Evolutionary conservation across 2,329 filamentous ascomycete species (phyloP).

Genomic region (Clonostachys chloroleuca): DNA sequence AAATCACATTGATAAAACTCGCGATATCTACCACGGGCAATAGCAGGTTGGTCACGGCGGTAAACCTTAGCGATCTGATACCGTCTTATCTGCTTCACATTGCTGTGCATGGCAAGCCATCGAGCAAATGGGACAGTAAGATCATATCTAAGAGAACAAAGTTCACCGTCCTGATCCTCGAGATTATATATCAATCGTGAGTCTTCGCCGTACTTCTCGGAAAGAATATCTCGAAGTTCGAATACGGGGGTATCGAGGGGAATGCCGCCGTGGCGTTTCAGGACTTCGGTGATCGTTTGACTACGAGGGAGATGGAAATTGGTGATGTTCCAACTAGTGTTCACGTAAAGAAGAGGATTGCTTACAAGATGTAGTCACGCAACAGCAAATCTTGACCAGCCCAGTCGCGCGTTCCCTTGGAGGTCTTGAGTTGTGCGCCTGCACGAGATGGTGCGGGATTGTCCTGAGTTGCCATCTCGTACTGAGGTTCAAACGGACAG

Average conservation of each 20-base stretch:
- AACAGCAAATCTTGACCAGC: conserved; percentile 73
- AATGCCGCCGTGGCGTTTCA: conserved; percentile 77
- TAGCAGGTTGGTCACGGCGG: conserved; percentile 46
- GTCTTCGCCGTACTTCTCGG: conserved; percentile 90
- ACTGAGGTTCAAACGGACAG: no score
- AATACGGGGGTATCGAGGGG: conserved; percentile 81
- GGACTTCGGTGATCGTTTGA: conserved; percentile 66
- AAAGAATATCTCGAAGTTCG: conserved; percentile 79
- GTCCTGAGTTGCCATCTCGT: no score
- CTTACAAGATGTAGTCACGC: conserved; percentile 69
- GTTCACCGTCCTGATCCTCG: conserved; percentile 80
- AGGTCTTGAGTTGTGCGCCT: no score
- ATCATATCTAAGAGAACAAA: conserved; percentile 73
- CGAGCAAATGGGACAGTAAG: conserved; percentile 84
- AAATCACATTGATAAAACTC: conserved; percentile 98
- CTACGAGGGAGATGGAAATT: neutral
- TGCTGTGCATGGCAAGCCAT: conserved; percentile 61
- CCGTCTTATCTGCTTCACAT: conserved; percentile 71
- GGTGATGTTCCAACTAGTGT: neutral
- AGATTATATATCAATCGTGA: conserved; percentile 88
- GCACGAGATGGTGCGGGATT: no score
- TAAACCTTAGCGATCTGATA: conserved; percentile 92
- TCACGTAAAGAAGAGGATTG: neutral
- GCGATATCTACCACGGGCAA: conserved; percentile 66
- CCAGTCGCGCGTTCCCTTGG: conserved; percentile 25